Evolutionary conservation across 2,329 filamentous ascomycete species (phyloP), one percentile per base, ranked within the genome.

Genomic region (Colletotrichum coccodes): DNA sequence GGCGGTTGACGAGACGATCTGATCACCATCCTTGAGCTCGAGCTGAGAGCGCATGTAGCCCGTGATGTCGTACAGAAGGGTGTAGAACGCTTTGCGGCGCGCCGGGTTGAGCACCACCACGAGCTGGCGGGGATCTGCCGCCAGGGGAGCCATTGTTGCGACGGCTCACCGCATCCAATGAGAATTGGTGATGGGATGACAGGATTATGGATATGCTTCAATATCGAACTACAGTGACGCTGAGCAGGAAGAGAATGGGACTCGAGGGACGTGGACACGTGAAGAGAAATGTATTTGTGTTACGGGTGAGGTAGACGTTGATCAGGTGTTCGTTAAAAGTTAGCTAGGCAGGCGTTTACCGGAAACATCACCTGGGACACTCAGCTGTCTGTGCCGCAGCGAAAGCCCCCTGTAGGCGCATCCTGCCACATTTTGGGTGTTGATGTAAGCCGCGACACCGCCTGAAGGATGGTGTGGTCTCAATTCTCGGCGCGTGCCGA

Each of bases 21-120:
- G 52, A 11, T 63, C 44, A 47, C 78, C 73, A 18, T 76, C 68
- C 3, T 76, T 75, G 7, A 82, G 76, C 67, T 87, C 80, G 16
- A 89, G 75, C 70, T 88, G 82, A 2, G 81, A 80, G 50, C 84
- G 83, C 85, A 90, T 89, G 68, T 84, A 83, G n/a, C 76, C 75
- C n/a, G 81, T 83, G 74, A 89, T 86, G 44, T 87, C 83, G 53
- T 80, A 77, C 28, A 87, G 79, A 23, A 90, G 83, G 54, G 78
- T 78, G 64, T 86, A 83, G 36, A 89, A 82, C 3, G 83, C 86
- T 70, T 82, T 82, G 53, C 87, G 85, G 50, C 84, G 82, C 32
- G 84, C 83, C 32, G 81, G 80, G 71, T 89, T 86, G 46, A 90
- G 81, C 30, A 86, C 81, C 60, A 89, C 83, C 77, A 87, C 82